Percentiles rank a stretch among this genome's conserved stretches.
phyloP scores from a whole-genome alignment of 2,329 filamentous ascomycete species.

The Sclerotinia nivalis region DNA sequence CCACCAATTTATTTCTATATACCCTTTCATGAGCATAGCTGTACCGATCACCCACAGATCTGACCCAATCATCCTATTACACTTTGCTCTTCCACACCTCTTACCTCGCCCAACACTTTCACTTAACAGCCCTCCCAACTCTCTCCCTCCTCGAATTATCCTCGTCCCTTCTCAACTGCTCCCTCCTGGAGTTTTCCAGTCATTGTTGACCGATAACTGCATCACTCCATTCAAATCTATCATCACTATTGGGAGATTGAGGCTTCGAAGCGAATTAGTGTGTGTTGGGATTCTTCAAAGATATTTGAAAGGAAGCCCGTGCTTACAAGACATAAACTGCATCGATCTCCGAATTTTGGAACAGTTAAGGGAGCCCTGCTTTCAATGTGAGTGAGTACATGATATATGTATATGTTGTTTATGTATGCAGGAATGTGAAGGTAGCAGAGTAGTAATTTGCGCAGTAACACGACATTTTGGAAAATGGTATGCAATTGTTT shows the following conservation, averaged over 20 bases:
- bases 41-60: neutral
- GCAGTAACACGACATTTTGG: constrained; percentile 20
- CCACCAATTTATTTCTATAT: neutral
- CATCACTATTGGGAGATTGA: neutral
- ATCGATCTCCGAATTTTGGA: constrained; percentile 13
- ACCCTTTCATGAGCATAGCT: neutral
- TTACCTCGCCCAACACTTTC: neutral
- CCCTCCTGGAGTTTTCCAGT: constrained; percentile 1
- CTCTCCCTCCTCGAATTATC: neutral
- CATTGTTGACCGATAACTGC: constrained; percentile 4
- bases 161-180: constrained; percentile 13
- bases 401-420: neutral
- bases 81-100: neutral
- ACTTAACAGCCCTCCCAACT: constrained; percentile 1
- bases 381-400: neutral
- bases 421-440: neutral
- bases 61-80: neutral
- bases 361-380: constrained; percentile 21
- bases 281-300: neutral
- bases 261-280: neutral
- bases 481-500: neutral
- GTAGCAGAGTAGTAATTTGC: constrained; percentile 10
- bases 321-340: constrained; percentile 14
- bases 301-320: neutral
- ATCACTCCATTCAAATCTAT: neutral